Base-by-base conservation (phyloP, 148 eudicot species). In the Chenopodium formosanum region DNA sequence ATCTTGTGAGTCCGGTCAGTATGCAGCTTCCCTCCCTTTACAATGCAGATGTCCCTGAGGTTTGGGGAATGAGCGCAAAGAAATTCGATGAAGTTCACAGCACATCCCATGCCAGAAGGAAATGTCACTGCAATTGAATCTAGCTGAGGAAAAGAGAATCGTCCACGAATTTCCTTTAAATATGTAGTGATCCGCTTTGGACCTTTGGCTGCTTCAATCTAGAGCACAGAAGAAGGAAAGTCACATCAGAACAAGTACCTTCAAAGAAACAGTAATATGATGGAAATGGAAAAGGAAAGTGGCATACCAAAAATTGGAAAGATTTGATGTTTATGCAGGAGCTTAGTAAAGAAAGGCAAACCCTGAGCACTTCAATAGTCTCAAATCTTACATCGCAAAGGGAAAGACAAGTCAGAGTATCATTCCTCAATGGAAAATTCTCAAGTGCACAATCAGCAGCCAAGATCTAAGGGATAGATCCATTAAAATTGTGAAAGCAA, bases 181-280 rank as follows among this genome's bases (percentile, higher is more conserved):
- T 23, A 78, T 9, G 20, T 12, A 23, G 53, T 25, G 70, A 64
- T 47, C 11, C 65, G 72, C 80, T 64, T 44, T 9, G 72, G 60
- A 25, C 72, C 80, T 66, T 63, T 78, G 72, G 80, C 71, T 70
- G 81, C 40, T 52, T 32, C 31, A 69, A 79, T 27, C 81, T 79
- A 79, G n/a, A 53, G 20, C 46, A 31, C 29, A 53, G 20, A 68
- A 52, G 65, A 70, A 31, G 32, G 70, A 52, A 53, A 20, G 72
- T 78, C 50, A 79, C n/a, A 48, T 32, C 29, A 9, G 64, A 62
- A 66, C 60, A 3, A 32, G 72, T 31, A 4, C 72, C 32, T 14
- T 3, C 7, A 44, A 71, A 37, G 74, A 40, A 71, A 40, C 52
- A 20, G 25, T 71, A 37, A 4, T 25, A 13, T 2, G 34, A 66